phyloP scores from a whole-genome alignment of 192 early-diverging fungal species.

The Globomyces pollinis-pini region DNA sequence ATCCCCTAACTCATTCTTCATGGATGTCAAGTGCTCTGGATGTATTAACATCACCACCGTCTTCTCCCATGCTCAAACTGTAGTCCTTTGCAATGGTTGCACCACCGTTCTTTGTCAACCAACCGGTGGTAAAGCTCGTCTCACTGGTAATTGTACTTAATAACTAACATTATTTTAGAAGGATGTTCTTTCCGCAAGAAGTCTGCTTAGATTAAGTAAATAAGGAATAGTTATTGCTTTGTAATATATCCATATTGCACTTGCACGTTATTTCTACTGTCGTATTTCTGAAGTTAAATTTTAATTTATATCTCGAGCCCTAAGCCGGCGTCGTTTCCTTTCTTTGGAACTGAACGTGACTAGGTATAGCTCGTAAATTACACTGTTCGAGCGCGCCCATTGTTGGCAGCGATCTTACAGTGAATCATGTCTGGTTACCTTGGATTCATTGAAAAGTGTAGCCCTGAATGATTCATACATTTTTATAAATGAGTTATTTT shows the following conservation, averaged over 20 bases:
- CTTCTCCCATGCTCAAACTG: conserved; percentile 98
- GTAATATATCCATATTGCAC: background rate
- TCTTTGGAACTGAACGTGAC: conserved; percentile 1
- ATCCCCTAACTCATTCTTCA: conserved; percentile 96
- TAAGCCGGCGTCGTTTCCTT: conserved; percentile 5
- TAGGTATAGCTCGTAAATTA: background rate
- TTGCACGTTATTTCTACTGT: too few species aligned
- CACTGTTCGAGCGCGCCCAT: background rate
- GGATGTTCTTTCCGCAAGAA: conserved; percentile 81
- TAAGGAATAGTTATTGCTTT: background rate
- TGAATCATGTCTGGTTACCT: conserved; percentile 6
- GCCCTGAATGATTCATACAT: conserved; percentile 1
- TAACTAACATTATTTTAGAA: conserved; percentile 30
- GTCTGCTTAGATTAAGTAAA: conserved; percentile 46
- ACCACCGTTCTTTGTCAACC: conserved; percentile 97
- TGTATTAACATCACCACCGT: conserved; percentile 98
- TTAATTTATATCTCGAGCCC: too few species aligned
- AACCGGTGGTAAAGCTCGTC: conserved; percentile 95
- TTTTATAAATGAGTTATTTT: background rate
- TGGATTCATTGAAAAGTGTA: background rate
- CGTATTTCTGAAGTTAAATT: too few species aligned
- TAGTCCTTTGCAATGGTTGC: conserved; percentile 93
- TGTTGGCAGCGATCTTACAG: conserved; percentile 1
- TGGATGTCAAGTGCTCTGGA: conserved; percentile 96
- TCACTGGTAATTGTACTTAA: conserved; percentile 64